Evolutionary conservation across 139 green algal species (phyloP), one percentile per base, ranked within the genome.

Genomic region (Tetradesmus obliquus): DNA sequence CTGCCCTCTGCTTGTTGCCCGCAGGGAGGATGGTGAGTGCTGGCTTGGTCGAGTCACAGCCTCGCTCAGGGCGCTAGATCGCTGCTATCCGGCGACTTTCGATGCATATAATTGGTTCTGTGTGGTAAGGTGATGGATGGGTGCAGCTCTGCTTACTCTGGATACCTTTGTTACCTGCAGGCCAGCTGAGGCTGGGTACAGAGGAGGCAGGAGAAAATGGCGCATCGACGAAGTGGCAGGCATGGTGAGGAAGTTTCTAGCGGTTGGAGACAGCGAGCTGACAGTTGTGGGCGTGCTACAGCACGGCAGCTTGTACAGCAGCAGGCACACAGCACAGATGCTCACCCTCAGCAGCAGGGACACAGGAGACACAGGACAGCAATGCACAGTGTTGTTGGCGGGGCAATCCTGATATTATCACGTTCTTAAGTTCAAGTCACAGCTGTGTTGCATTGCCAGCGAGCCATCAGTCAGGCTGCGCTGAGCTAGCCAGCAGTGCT

Each of bases 171-270:
- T 74, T 72, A 72, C 82, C n/a, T 55, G 82, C 55, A 88, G 82
- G 82, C 54, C 24, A 45, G 58, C 82, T 88, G 82, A 88, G 54
- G 20, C 82, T 88, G 54, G 82, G 82, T 7, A 88, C 82, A 72
- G 55, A 72, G 5, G 82, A 76, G 12, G 80, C 80, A 86, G 53
- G 80, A 24, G 84, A 57, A 54, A 71, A 87, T 69, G 84, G 84
- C 22, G 84, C 55, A 20, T 13, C 84, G 8, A 58, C 84, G 2
- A 80, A 57, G 12, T 88, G 84, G 84, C 84, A 88, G 57, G 58
- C 84, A 55, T 88, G 84, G 84, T 88, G 32, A 88, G 76, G 6
- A 13, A 3, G 3, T 76, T 3, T 76, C 3, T 6, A 6, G 66
- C 17, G 17, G 8, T 19, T 76, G 66, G 66, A 24, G 3, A 76